These are phyloP conservation scores for Camillea tinctor DNA, from an alignment of 2,329 filamentous ascomycete genomes.

Conservation along the genomic window DNA sequence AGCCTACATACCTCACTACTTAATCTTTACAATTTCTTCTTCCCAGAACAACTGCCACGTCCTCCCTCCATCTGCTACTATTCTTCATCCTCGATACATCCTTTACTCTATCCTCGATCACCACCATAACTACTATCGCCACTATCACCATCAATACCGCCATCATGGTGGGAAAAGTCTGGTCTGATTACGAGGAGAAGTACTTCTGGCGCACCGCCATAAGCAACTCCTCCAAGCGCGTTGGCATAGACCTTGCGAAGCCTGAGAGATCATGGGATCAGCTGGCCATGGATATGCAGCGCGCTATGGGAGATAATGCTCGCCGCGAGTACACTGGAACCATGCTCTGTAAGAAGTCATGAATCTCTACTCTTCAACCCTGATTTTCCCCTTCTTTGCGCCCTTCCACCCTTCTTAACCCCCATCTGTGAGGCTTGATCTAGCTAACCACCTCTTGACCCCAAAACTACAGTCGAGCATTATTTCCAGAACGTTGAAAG, in stretches of 20 bases:
- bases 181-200: slow-evolving; percentile 47
- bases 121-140: not conserved
- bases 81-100: too few species aligned
- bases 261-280: slow-evolving; percentile 35
- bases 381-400: not conserved
- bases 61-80: too few species aligned
- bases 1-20: not conserved
- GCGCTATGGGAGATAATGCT: slow-evolving; percentile 32
- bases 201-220: slow-evolving; percentile 47
- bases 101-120: not conserved
- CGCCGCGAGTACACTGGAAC: slow-evolving; percentile 40
- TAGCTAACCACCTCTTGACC: not conserved
- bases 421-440: not conserved
- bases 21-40: not conserved
- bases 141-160: not conserved
- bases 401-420: slow-evolving; percentile 4
- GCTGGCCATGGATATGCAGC: slow-evolving; percentile 40
- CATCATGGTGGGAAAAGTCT: slow-evolving; percentile 49
- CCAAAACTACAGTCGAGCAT: slow-evolving; percentile 39
- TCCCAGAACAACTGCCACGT: not conserved
- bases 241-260: slow-evolving; percentile 26
- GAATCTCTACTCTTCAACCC: slow-evolving; percentile 2
- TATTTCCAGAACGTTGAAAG: slow-evolving; percentile 44
- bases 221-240: slow-evolving; percentile 36
- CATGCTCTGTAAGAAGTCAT: slow-evolving; percentile 45